phyloP scores from a whole-genome alignment of 495 filamentous ascomycete species.

The Oidiodendron maius region DNA sequence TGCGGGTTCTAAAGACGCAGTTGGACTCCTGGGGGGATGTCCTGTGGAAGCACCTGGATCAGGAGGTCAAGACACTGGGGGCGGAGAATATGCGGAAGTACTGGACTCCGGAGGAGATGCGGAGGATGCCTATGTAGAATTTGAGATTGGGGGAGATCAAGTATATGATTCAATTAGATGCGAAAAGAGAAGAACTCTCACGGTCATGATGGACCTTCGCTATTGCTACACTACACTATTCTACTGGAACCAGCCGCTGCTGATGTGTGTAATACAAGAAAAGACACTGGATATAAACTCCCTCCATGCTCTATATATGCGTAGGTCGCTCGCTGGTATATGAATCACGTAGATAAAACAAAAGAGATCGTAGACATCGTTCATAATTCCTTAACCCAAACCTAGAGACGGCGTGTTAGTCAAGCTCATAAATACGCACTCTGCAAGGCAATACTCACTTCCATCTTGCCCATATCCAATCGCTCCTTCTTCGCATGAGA shows the following conservation, averaged over 20 bases:
- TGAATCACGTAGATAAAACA: slow-evolving; percentile 5
- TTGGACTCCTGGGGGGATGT: slow-evolving; percentile 63
- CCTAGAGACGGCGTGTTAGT: slow-evolving; percentile 18
- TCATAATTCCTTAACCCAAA: slow-evolving; percentile 25
- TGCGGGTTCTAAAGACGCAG: slow-evolving; percentile 59
- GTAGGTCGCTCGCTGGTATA: slow-evolving; percentile 18
- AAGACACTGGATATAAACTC: slow-evolving; percentile 10
- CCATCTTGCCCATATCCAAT: slow-evolving; percentile 87
- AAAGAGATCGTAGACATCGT: slow-evolving; percentile 2
- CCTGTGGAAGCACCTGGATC: slow-evolving; percentile 65
- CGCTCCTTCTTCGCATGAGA: slow-evolving; percentile 65
- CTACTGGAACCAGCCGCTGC: neutral
- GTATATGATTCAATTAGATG: no score
- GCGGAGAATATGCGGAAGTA: slow-evolving; percentile 86
- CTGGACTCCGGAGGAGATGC: slow-evolving; percentile 76
- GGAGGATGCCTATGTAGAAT: slow-evolving; percentile 57
- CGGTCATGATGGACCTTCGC: no score
- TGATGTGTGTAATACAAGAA: slow-evolving; percentile 7
- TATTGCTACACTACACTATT: neutral
- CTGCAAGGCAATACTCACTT: slow-evolving; percentile 52
- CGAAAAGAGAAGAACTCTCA: no score
- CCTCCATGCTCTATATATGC: slow-evolving; percentile 11
- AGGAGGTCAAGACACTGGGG: slow-evolving; percentile 63
- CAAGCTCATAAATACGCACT: neutral
- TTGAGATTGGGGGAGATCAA: no score